A percentile compares a stretch with the other conserved stretches of the same genome.
Evolutionary conservation across 2,329 filamentous ascomycete species (phyloP).

Genomic region (Lomentospora prolificans): DNA sequence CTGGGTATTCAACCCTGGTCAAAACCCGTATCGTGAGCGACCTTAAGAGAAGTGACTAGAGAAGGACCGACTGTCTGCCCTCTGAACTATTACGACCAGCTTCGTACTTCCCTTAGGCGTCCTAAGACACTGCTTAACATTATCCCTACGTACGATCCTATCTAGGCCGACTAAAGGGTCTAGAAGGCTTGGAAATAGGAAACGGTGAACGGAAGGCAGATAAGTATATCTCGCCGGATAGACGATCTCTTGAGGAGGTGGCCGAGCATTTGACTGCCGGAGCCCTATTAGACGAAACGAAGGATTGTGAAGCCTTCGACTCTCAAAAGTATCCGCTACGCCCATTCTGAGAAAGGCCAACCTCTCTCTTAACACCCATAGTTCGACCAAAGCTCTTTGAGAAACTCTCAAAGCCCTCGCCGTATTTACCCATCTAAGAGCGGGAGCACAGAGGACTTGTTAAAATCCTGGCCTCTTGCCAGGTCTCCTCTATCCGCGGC

Average conservation of each 20-base stretch:
- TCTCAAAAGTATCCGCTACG: background rate
- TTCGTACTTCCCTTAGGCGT: slow-evolving; percentile 5
- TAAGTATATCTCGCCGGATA: background rate
- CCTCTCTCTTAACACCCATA: too few species aligned
- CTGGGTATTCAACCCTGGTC: background rate
- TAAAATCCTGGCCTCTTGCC: background rate
- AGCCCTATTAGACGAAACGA: background rate
- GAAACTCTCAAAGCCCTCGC: too few species aligned
- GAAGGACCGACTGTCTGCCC: background rate
- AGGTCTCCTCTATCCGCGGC: background rate
- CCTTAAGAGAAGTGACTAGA: slow-evolving; percentile 4
- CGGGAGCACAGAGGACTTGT: background rate
- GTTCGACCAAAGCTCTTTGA: too few species aligned
- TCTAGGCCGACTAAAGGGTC: slow-evolving; percentile 2
- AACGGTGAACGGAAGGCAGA: background rate
- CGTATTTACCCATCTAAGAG: background rate
- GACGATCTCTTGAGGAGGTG: background rate
- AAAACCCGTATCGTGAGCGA: slow-evolving; percentile 1
- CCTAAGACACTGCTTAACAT: slow-evolving; percentile 6
- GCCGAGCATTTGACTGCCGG: background rate
- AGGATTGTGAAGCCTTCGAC: background rate
- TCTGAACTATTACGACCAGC: background rate
- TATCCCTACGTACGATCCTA: background rate
- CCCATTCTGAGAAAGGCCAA: background rate
- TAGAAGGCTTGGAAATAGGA: background rate